Evolutionary conservation across 225 moss, liverwort and hornwort species (phyloP), one percentile per base, ranked within the genome.

Genomic region (Thuidium tamariscinum): DNA sequence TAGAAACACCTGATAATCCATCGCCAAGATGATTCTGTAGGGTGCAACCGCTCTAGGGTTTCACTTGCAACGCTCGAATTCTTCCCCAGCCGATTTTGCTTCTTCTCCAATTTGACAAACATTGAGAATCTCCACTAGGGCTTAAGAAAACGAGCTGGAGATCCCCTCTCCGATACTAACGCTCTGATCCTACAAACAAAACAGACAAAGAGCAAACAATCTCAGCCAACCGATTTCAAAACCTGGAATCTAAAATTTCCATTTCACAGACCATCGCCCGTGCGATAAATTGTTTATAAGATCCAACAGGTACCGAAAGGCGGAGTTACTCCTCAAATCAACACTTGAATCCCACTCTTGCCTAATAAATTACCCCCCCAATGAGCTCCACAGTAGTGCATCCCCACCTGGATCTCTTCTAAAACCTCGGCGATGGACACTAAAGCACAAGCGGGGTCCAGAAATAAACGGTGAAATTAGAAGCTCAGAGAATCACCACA

Each of bases 1-100:
- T 75, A 94, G 91, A 87, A 94, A 94, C 37, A 88, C 63, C 92
- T 92, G 89, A 86, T 90, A 94, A 85, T 94, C 94, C 94, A 94
- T 94, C 67, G 39, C 57, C 65, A 74, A 54, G 59, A 54, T 11
- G 7, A 29, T 29, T 71, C 71, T 41, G 36, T 46, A 27, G 5
- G 57, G 48, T 70, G 36, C 30, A 79, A 69, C 27, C 25, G 26
- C 42, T 65, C 83, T 87, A 29, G 44, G 63, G 80, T 79, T 86
- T 75, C 84, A 65, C 77, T 64, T 81, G 66, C 76, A 55, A 60
- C 36, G 32, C 80, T 74, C 52, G 61, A 30, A 27, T 44, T 65
- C 73, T 51, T 85, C 82, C 29, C 72, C 76, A 54, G 76, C 55
- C 55, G 36, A 76, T 76, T 76, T 25, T 76, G 36, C 36, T 76